Percentiles rank a stretch among this genome's conserved stretches.
Evolutionary conservation across 495 filamentous ascomycete genomes (phyloP).

Genomic region (Talaromyces thailandensis): DNA sequence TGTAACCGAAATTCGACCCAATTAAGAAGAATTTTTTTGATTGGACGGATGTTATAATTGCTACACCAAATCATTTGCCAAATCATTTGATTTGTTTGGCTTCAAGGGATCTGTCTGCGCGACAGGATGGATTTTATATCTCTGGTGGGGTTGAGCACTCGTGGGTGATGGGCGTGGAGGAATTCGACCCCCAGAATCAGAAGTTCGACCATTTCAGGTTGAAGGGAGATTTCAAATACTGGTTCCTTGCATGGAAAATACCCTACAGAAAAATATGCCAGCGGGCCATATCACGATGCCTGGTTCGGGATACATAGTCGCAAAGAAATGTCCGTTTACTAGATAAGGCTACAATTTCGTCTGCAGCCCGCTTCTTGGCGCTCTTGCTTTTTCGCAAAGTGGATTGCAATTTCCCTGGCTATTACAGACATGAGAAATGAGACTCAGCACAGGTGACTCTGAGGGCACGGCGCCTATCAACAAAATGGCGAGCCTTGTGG

Average conservation of each 20-base stretch:
- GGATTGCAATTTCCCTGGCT: background rate
- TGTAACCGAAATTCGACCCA: background rate
- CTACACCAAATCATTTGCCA: no score
- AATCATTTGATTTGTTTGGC: background rate
- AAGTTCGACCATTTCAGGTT: background rate
- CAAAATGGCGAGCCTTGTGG: background rate
- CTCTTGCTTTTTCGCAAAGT: background rate
- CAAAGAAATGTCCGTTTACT: background rate
- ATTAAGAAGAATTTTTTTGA: background rate
- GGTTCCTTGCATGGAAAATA: constrained; percentile 1
- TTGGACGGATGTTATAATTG: background rate
- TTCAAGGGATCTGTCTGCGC: background rate
- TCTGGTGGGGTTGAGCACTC: no score
- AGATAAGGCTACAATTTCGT: background rate
- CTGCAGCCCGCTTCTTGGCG: background rate
- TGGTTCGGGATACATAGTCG: background rate
- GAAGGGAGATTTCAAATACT: background rate
- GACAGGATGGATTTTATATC: background rate
- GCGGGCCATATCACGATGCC: background rate
- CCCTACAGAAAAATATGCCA: background rate
- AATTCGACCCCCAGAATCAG: background rate
- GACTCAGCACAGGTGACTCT: background rate
- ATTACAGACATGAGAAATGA: background rate
- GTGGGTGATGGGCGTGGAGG: background rate
- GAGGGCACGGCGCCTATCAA: background rate